Evolutionary conservation across 306 rosid genomes (phyloP).

Genomic region (Malus orientalis): DNA sequence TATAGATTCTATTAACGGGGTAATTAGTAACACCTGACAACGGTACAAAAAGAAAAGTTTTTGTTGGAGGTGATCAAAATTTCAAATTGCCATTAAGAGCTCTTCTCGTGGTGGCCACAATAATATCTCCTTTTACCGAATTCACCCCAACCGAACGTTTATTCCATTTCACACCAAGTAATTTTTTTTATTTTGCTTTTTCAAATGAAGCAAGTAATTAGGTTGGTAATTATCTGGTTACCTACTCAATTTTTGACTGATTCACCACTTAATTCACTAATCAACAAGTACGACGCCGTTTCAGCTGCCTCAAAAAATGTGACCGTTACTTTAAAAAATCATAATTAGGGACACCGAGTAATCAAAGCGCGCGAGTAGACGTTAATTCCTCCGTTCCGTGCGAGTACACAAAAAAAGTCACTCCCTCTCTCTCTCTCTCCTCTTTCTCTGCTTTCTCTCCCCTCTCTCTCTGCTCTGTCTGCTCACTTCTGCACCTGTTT

Average conservation of each 20-base stretch:
- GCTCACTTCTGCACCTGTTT: conserved; percentile 6
- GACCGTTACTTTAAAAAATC: conserved; percentile 54
- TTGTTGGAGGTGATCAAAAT: background rate
- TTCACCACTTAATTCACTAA: background rate
- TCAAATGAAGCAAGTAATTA: background rate
- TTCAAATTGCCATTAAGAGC: background rate
- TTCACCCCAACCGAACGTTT: background rate
- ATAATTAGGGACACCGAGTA: conserved; percentile 6
- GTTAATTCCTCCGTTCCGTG: conserved; percentile 3
- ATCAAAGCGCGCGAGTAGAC: conserved; percentile 27
- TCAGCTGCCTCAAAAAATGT: conserved; percentile 30
- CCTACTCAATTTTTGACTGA: background rate
- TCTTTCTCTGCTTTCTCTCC: background rate
- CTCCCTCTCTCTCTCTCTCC: background rate
- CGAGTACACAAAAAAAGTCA: conserved; percentile 11
- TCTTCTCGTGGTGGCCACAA: background rate
- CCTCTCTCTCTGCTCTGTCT: conserved; percentile 3
- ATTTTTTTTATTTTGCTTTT: too few relatives aligned
- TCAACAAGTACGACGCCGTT: conserved; percentile 8
- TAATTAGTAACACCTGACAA: too few relatives aligned
- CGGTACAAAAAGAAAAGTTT: background rate
- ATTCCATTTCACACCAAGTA: background rate
- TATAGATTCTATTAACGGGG: too few relatives aligned
- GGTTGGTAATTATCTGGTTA: background rate
- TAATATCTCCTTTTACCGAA: background rate